Evolutionary conservation across 2,329 filamentous ascomycete genomes (phyloP).

Genomic region (Pestalotiopsis sp.): DNA sequence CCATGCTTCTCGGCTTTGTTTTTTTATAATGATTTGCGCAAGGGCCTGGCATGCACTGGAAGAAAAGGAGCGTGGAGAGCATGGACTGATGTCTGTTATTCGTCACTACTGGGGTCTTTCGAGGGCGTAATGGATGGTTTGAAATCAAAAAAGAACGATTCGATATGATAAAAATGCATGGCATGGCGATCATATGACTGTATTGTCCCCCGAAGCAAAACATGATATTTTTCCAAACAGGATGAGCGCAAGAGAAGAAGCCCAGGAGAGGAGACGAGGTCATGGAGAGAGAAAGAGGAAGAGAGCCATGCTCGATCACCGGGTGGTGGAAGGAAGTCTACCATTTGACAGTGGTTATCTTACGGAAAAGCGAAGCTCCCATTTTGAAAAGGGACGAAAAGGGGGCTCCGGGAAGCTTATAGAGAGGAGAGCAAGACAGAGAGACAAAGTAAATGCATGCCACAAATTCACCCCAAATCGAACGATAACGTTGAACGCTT

Average conservation of each 20-base stretch:
- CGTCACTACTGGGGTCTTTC: too few relatives aligned
- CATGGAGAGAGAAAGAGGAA: background rate
- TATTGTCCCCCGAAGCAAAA: background rate
- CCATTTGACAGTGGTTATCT: too few relatives aligned
- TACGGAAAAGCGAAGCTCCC: background rate
- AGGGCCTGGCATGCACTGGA: conserved; percentile 4
- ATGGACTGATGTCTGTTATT: too few relatives aligned
- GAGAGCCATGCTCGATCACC: too few relatives aligned
- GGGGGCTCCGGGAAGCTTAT: background rate
- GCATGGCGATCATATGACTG: conserved; percentile 9
- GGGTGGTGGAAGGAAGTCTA: too few relatives aligned
- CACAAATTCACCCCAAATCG: background rate
- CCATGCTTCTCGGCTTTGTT: background rate
- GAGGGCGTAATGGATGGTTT: conserved; percentile 13
- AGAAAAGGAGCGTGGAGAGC: too few relatives aligned
- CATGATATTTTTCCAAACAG: background rate
- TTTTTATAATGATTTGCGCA: background rate
- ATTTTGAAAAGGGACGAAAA: background rate
- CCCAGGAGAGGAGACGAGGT: background rate
- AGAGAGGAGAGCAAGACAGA: background rate
- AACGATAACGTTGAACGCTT: background rate
- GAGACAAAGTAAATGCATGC: background rate
- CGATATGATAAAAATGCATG: conserved; percentile 8
- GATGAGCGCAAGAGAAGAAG: background rate
- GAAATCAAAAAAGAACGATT: background rate